These are phyloP conservation scores for Globisporangium ultimum DNA, from an alignment of 352 stramenopile genomes.

Conservation along the genomic window DNA sequence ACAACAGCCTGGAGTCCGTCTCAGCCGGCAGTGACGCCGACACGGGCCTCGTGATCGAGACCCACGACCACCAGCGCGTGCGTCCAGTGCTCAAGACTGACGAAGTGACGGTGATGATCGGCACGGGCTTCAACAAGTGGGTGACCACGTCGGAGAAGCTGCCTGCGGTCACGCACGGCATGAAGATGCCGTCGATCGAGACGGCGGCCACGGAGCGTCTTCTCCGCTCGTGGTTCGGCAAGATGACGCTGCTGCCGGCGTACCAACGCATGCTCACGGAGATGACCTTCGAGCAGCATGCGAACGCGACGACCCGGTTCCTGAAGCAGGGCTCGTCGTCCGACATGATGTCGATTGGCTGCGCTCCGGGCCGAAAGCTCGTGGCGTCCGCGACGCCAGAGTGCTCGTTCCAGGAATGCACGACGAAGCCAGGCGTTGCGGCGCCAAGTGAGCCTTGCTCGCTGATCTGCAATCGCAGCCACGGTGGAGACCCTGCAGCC, in stretches of 20 bases:
- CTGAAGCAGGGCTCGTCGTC: conserved; percentile 19
- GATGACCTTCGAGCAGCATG: conserved; percentile 43
- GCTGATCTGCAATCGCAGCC: conserved; percentile 37
- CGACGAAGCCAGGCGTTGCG: conserved; percentile 19
- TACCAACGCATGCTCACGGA: conserved; percentile 50
- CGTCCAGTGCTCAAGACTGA: conserved; percentile 47
- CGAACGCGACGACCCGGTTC: conserved; percentile 31
- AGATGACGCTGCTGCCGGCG: conserved; percentile 57
- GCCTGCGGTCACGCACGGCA: conserved; percentile 51
- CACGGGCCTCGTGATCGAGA: conserved; percentile 55
- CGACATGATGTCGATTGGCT: conserved; percentile 34
- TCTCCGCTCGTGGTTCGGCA: conserved; percentile 53
- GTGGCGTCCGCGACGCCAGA: conserved; percentile 27
- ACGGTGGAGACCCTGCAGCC: conserved; percentile 18
- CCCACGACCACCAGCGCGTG: conserved; percentile 32
- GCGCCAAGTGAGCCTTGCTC: conserved; percentile 25
- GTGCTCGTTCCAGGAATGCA: conserved; percentile 31
- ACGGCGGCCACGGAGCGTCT: conserved; percentile 23
- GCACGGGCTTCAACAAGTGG: conserved; percentile 54
- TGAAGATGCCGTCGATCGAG: conserved; percentile 46
- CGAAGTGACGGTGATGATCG: conserved; percentile 57
- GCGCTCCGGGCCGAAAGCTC: conserved; percentile 32
- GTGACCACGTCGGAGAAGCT: conserved; percentile 38
- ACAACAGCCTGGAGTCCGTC: conserved; percentile 22
- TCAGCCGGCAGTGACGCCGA: conserved; percentile 28